Evolutionary conservation across 306 rosid genomes (phyloP), one percentile per base, ranked within the genome.

Genomic region (Quercus robur): DNA sequence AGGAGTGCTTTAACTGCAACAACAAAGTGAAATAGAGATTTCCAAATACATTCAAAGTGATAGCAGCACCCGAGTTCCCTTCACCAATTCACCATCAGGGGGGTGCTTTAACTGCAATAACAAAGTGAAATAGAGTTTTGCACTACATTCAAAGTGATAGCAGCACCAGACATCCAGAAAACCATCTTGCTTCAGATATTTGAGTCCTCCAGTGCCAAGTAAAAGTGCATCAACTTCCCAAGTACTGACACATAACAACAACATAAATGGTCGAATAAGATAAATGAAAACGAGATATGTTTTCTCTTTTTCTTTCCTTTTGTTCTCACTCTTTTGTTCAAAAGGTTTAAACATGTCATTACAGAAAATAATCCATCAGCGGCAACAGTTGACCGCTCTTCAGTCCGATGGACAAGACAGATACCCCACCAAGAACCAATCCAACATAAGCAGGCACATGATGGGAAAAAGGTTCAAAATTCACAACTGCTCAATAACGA

Each of bases 381-480:
- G 79, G 75, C 74, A 59, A 67, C 78, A 75, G 80, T 74, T 81
- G 70, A 80, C 83, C 88, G 86, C 77, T 77, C 79, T 15, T 15
- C 55, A 84, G 33, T 76, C 63, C 73, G 81, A 86, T 70, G 87
- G 84, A 76, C 69, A 73, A 69, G 84, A 76, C 70, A 78, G 44
- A 38, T 38, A 10, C 52, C 70, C 79, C 86, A 86, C 56, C 82
- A 70, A 69, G 64, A 73, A 80, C 80, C 35, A 17, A 71, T 54
- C 71, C 81, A 72, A 4, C 70, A 63, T 33, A 74, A 35, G 56
- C 84, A 31, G 80, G 44, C 57, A 23, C 61, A 51, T 76, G 81
- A 74, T 74, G 71, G 75, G 75, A 74, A 64, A 83, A 51, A 19
- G 61, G 33, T 71, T 61, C 72, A 55, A 49, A 38, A 82, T 75